These are phyloP conservation scores for Asterionellopsis glacialis DNA, from an alignment of 108 stramenopile species.

Conservation along the genomic window DNA sequence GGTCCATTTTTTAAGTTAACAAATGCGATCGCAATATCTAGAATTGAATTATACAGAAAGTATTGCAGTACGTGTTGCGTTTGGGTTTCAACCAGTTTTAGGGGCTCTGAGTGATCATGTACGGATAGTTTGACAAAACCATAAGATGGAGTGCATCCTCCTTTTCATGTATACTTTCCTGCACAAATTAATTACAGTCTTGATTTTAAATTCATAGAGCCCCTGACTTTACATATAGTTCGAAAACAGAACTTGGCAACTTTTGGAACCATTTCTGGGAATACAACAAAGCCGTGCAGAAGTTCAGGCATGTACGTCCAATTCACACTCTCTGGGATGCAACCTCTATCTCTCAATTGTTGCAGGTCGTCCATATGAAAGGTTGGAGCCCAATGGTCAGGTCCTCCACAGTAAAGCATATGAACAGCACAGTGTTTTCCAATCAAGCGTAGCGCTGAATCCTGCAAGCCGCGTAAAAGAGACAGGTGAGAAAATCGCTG, in stretches of 20 bases:
- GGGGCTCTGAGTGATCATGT: too few relatives aligned
- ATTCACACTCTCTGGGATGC: slow-evolving; percentile 28
- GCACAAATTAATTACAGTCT: background rate
- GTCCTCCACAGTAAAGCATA: slow-evolving; percentile 52
- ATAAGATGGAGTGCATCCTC: too few relatives aligned
- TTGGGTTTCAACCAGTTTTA: too few relatives aligned
- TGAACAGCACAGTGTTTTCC: slow-evolving; percentile 31
- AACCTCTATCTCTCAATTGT: slow-evolving; percentile 13
- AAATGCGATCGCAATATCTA: too few relatives aligned
- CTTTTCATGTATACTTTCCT: too few relatives aligned
- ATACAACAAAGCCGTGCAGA: slow-evolving; percentile 47
- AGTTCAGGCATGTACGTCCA: slow-evolving; percentile 25
- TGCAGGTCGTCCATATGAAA: slow-evolving; percentile 44
- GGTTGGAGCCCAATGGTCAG: slow-evolving; percentile 71
- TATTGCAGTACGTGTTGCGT: too few relatives aligned
- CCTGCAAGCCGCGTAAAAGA: slow-evolving; percentile 13
- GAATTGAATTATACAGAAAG: too few relatives aligned
- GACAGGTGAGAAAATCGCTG: background rate
- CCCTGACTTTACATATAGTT: slow-evolving; percentile 10
- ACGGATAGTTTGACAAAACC: too few relatives aligned
- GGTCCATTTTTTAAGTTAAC: too few relatives aligned
- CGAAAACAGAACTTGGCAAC: slow-evolving; percentile 42
- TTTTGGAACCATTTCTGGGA: slow-evolving; percentile 28
- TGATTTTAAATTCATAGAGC: background rate
- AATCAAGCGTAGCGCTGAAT: slow-evolving; percentile 32